phyloP scores from a whole-genome alignment of 306 rosid species.

The Fragaria nilgerrensis region DNA sequence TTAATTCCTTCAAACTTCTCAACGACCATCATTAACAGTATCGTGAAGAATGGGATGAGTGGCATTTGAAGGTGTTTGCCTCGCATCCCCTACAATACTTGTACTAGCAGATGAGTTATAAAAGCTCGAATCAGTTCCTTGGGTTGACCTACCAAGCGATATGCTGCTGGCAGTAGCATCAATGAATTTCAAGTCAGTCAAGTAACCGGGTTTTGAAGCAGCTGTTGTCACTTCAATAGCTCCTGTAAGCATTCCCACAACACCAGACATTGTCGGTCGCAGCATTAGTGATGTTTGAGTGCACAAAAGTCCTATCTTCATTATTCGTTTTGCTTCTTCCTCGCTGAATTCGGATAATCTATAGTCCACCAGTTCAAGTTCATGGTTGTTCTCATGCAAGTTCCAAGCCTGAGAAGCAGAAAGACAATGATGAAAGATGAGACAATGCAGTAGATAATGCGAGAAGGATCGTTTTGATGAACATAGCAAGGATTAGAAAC shows the following conservation, averaged over 20 bases:
- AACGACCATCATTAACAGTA: conserved; percentile 30
- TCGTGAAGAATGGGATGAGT: conserved; percentile 29
- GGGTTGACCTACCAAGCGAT: conserved; percentile 21
- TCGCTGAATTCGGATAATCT: conserved; percentile 32
- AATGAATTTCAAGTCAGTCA: conserved; percentile 63
- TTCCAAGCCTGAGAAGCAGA: conserved; percentile 55
- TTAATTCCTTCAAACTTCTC: no score
- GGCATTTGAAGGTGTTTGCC: conserved; percentile 20
- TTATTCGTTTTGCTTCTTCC: conserved; percentile 49
- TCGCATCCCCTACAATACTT: conserved; percentile 27
- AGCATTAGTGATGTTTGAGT: conserved; percentile 57
- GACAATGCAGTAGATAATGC: background rate
- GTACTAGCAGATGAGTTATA: conserved; percentile 33
- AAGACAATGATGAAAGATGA: background rate
- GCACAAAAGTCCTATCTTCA: conserved; percentile 53
- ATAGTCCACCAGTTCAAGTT: conserved; percentile 46
- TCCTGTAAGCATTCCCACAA: conserved; percentile 71
- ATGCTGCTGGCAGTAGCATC: conserved; percentile 30
- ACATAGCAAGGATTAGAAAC: background rate
- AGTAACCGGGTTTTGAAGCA: conserved; percentile 59
- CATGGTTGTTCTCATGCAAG: conserved; percentile 46
- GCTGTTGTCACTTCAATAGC: conserved; percentile 52
- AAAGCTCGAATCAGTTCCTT: conserved; percentile 29
- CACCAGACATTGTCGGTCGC: conserved; percentile 70
- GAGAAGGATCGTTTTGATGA: background rate